Percentiles rank a stretch among this genome's conserved stretches.
phyloP scores from a whole-genome alignment of 305 asterid genomes.

The Fraxinus latifolia region DNA sequence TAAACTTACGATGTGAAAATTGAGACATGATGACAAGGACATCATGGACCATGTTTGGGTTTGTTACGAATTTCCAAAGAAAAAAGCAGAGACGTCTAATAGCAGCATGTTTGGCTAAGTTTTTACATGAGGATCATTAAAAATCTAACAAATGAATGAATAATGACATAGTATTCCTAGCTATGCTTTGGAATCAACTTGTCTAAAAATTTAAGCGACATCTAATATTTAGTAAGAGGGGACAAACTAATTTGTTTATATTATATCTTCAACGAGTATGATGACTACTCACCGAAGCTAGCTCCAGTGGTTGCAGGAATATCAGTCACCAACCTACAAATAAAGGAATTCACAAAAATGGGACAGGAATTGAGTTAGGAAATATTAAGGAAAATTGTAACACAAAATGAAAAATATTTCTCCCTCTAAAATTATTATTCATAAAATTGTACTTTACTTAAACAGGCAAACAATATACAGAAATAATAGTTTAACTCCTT shows the following conservation, averaged over 20 bases:
- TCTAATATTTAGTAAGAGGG: neutral
- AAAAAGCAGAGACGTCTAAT: neutral
- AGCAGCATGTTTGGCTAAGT: neutral
- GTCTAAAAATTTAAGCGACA: neutral
- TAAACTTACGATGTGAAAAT: neutral
- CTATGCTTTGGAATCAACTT: neutral
- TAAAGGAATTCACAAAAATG: neutral
- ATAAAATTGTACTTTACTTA: too few relatives aligned
- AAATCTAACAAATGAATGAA: neutral
- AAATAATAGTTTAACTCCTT: neutral
- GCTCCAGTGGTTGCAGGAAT: slow-evolving; percentile 54
- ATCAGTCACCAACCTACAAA: slow-evolving; percentile 51
- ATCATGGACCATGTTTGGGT: neutral
- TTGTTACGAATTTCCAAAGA: neutral
- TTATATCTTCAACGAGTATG: neutral
- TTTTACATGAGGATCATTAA: neutral
- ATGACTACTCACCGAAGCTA: slow-evolving; percentile 37
- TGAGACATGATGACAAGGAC: neutral
- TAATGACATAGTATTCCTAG: neutral
- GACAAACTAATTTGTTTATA: neutral
- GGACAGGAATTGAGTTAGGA: neutral
- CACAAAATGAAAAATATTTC: neutral
- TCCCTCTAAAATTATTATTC: neutral
- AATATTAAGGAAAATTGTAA: neutral
- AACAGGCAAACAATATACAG: neutral